phyloP scores from a whole-genome alignment of 2,329 filamentous ascomycete species.

The Fusarium sp. region DNA sequence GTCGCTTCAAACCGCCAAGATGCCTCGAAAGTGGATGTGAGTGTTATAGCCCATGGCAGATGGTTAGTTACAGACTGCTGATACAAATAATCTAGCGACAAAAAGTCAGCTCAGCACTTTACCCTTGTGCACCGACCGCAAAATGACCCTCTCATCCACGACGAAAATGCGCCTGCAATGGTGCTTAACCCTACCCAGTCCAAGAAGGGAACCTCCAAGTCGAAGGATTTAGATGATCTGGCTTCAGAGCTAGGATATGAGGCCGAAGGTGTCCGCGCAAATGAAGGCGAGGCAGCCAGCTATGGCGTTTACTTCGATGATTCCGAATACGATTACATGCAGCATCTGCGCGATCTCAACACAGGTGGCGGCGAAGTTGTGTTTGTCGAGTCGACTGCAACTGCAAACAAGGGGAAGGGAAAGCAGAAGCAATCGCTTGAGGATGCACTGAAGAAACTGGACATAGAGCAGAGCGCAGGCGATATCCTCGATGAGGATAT shows the following conservation, averaged over 20 bases:
- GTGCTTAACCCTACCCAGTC: conserved; percentile 80
- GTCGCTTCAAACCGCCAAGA: conserved; percentile 60
- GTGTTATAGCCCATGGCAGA: neutral
- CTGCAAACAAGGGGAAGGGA: conserved; percentile 76
- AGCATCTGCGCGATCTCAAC: conserved; percentile 93
- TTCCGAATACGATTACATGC: conserved; percentile 98
- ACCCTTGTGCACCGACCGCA: conserved; percentile 95
- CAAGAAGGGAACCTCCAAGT: conserved; percentile 56
- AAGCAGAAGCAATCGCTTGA: conserved; percentile 84
- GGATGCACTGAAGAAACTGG: conserved; percentile 79
- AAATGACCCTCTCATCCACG: conserved; percentile 97
- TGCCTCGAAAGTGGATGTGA: conserved; percentile 58
- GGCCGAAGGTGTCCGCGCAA: conserved; percentile 76
- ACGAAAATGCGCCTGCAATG: conserved; percentile 88
- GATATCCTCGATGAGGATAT: conserved; percentile 80
- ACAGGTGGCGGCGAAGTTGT: conserved; percentile 79
- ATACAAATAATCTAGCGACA: conserved; percentile 66
- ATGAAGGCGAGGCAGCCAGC: conserved; percentile 96
- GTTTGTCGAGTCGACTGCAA: conserved; percentile 81
- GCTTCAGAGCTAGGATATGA: conserved; percentile 79
- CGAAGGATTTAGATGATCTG: conserved; percentile 81
- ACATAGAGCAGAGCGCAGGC: conserved; percentile 66
- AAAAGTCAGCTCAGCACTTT: conserved; percentile 93
- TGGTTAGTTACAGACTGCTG: conserved; percentile 6
- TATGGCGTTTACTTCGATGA: conserved; percentile 97